phyloP scores from a whole-genome alignment of 2,329 filamentous ascomycete genomes.

The Venturia effusa region DNA sequence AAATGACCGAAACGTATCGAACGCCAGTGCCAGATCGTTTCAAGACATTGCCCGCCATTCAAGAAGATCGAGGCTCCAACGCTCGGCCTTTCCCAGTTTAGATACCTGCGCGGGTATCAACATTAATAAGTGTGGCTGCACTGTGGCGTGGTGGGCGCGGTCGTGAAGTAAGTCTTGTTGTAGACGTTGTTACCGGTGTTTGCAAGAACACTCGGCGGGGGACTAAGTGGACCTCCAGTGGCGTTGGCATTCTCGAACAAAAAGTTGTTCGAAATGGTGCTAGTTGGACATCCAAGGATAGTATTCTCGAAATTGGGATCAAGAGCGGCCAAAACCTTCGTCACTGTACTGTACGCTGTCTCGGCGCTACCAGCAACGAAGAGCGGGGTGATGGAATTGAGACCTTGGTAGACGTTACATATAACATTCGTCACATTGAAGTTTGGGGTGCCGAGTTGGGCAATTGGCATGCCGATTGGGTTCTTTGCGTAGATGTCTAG shows the following conservation, averaged over 20 bases:
- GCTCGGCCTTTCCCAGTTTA: too few relatives aligned
- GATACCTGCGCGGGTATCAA: too few relatives aligned
- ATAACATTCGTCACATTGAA: constrained; percentile 22
- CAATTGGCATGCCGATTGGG: constrained; percentile 20
- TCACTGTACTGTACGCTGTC: constrained; percentile 15
- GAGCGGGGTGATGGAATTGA: constrained; percentile 26
- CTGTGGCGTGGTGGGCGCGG: constrained; percentile 18
- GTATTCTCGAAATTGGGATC: constrained; percentile 19
- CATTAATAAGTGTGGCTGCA: not conserved
- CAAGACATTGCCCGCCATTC: too few relatives aligned
- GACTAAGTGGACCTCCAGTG: constrained; percentile 22
- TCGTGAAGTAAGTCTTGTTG: constrained; percentile 23
- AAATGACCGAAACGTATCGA: too few relatives aligned
- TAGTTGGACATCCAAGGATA: constrained; percentile 24
- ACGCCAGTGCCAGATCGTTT: too few relatives aligned
- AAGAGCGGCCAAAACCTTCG: constrained; percentile 23
- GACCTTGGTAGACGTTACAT: constrained; percentile 25
- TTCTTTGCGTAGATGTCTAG: constrained; percentile 24
- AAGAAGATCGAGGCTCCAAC: too few relatives aligned
- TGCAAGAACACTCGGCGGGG: constrained; percentile 15
- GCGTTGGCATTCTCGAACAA: constrained; percentile 20
- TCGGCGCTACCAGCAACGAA: constrained; percentile 19
- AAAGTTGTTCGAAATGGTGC: constrained; percentile 19
- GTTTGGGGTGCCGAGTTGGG: constrained; percentile 23
- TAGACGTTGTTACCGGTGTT: constrained; percentile 27